Conservation (phyloP, 352 stramenopile species). For the Phytophthora syringae region DNA sequence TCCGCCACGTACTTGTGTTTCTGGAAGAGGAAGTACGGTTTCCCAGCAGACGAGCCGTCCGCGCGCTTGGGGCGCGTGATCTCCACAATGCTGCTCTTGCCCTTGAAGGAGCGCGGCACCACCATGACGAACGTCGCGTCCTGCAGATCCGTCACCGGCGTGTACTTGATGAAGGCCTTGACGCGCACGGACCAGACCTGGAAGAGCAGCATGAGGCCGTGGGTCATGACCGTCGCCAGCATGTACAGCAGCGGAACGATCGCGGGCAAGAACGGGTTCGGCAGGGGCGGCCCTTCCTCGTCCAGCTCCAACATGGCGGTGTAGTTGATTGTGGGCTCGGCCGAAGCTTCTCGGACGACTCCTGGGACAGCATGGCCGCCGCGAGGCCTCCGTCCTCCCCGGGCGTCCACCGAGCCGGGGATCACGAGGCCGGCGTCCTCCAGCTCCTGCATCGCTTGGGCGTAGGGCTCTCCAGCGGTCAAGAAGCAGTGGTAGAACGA, state of each 20-base stretch:
- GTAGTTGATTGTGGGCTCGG: constrained; percentile 54
- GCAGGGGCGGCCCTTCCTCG: constrained; percentile 74
- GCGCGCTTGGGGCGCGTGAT: constrained; percentile 50
- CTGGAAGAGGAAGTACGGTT: constrained; percentile 87
- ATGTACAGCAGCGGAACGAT: constrained; percentile 92
- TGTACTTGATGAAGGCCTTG: constrained; percentile 88
- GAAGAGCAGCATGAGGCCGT: constrained; percentile 89
- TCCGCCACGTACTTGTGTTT: constrained; percentile 91
- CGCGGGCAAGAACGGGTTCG: constrained; percentile 90
- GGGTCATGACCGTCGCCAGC: constrained; percentile 74
- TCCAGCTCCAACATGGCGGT: constrained; percentile 62
- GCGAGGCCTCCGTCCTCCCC: constrained; percentile 61
- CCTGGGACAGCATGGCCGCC: constrained; percentile 73
- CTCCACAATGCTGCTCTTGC: constrained; percentile 86
- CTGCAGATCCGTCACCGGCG: constrained; percentile 58
- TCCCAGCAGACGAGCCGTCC: constrained; percentile 44
- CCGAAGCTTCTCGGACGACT: constrained; percentile 59
- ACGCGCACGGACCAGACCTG: constrained; percentile 90
- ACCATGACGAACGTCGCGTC: constrained; percentile 85
- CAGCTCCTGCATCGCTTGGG: constrained; percentile 76
- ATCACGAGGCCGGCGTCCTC: constrained; percentile 66
- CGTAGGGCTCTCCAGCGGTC: constrained; percentile 72
- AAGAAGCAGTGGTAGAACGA: constrained; percentile 74
- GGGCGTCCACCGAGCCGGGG: constrained; percentile 28
- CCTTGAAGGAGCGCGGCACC: constrained; percentile 85